Conservation (phyloP, 2,329 filamentous ascomycete species). For the Trichoderma endophyticum region DNA sequence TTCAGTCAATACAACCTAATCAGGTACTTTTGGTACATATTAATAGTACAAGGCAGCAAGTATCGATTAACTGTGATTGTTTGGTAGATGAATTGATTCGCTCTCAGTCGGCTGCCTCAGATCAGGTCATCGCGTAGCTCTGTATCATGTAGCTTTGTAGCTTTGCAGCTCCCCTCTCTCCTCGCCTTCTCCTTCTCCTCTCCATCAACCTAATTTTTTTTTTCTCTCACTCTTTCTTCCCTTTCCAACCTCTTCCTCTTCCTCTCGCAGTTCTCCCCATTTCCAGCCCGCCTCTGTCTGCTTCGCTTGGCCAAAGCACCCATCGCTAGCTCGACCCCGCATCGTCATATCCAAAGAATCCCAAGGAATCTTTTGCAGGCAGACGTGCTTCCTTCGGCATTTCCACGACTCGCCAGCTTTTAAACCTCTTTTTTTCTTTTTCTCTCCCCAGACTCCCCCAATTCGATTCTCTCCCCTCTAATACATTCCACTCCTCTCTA, state of each 20-base stretch:
- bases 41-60: not conserved
- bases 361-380: not conserved
- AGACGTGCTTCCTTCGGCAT: not conserved
- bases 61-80: not conserved
- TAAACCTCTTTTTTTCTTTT: not conserved
- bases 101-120: not conserved
- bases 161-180: not conserved
- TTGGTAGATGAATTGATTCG: not conserved
- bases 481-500: not conserved
- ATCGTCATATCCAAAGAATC: conserved; percentile 3
- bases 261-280: not conserved
- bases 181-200: not conserved
- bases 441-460: not conserved
- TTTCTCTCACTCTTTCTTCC: no score
- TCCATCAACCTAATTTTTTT: not conserved
- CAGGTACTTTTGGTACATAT: not conserved
- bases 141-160: not conserved
- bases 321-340: conserved; percentile 9
- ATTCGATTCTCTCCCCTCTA: not conserved
- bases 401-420: not conserved
- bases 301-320: not conserved
- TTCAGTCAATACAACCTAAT: not conserved
- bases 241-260: not conserved
- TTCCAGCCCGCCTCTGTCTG: not conserved
- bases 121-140: no score